Base-by-base conservation (phyloP, 2,329 filamentous ascomycete species). In the Triangularia setosa region DNA sequence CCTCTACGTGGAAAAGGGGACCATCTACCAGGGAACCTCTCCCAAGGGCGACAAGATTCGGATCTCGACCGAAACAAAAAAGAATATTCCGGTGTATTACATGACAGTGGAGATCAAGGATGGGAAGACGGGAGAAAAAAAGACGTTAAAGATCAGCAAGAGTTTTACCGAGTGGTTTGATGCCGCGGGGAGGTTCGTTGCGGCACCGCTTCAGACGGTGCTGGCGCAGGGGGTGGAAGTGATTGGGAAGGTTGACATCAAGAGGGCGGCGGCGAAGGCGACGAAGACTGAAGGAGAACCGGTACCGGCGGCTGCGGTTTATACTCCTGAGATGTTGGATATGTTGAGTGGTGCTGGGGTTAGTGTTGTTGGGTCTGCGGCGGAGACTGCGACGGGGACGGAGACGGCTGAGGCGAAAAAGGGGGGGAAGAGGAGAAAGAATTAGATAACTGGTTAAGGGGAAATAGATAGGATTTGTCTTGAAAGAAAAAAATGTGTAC, bases 121-220 rank as follows among this genome's bases (percentile, higher is more conserved):
- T 44, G 70, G 67, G 65, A 72, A 74, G 40, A 75, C 74, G 65
- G 74, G 75, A 60, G 74, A 76, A 60, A 69, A 75, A 48, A 73
- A 82, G 66, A 80, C 79, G 18, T 73, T 86, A 65, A 81, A 86
- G 68, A 76, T 93, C 65, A 78, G 83, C 67, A 83, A 84, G 54
- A 83, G 89, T 35, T 94, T 95, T 75, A 85, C 84, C 33, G 81
- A 84, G 61, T 95, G 90, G 90, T 95, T 94, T 71, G 90, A 96
- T 75, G 79, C 79, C 62, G 79, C 82, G 48, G 92, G 92, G 58
- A 84, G 83, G 75, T 93, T 95, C 74, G 84, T 93, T 55, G 84
- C 86, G 8, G 80, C 85, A 69, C 91, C 91, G 5, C 93, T 95
- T 78, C 91, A 95, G 82, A 84, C 88, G 73, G 87, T 91, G 79